Evolutionary conservation across 257 asterid species (phyloP).

Genomic region (Rhazya stricta): DNA sequence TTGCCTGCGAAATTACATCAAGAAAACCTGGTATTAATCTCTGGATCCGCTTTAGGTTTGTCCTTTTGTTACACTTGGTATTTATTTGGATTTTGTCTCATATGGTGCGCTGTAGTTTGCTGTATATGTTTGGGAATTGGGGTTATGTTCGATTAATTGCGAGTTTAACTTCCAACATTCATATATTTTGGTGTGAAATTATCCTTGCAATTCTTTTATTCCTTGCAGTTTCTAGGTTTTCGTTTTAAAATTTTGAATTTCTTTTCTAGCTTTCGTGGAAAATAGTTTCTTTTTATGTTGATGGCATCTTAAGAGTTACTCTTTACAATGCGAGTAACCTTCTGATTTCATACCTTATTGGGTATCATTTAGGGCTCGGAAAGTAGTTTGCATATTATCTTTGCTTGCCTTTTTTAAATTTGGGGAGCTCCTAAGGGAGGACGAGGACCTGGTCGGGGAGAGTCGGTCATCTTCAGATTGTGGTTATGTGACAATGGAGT

Average conservation of each 20-base stretch:
- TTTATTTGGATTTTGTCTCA: background rate
- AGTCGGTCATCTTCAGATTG: background rate
- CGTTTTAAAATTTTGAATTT: no score
- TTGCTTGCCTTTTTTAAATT: background rate
- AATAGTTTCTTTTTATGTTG: background rate
- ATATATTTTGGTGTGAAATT: background rate
- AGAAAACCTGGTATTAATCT: no score
- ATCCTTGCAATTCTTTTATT: background rate
- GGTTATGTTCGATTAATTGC: background rate
- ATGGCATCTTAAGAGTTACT: background rate
- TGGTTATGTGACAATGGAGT: background rate
- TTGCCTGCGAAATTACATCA: background rate
- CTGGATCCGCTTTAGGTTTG: background rate
- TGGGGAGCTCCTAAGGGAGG: no score
- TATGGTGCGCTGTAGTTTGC: background rate
- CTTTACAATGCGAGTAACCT: background rate
- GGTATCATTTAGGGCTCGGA: background rate
- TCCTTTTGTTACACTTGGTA: background rate
- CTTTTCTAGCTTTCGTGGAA: background rate
- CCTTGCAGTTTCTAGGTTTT: no score
- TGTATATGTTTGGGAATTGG: background rate
- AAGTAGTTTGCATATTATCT: background rate
- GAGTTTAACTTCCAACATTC: background rate
- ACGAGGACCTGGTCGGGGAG: background rate
- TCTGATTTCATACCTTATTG: background rate